phyloP scores from a whole-genome alignment of 768 basidiomycete genomes.

The Tricholoma saponaceum region DNA sequence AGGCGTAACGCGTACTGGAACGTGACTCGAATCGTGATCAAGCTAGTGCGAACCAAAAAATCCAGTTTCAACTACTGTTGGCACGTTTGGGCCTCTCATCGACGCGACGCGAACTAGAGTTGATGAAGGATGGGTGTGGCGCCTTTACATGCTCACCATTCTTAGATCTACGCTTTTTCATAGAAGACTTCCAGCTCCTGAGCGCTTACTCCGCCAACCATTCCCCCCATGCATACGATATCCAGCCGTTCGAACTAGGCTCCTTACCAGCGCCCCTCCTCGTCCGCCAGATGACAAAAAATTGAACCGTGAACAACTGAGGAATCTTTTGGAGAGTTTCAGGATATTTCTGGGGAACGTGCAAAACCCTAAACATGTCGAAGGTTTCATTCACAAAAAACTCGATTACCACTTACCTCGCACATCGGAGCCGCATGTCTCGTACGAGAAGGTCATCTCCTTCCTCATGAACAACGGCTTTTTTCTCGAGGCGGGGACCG shows the following conservation, averaged over 20 bases:
- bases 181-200: not conserved
- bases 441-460: constrained; percentile 23
- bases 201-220: not conserved
- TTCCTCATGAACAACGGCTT: constrained; percentile 35
- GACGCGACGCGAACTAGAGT: not conserved
- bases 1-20: too few relatives aligned
- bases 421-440: constrained; percentile 1
- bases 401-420: constrained; percentile 1
- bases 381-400: constrained; percentile 2
- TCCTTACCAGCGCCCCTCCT: not conserved
- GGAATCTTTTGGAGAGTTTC: not conserved
- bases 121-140: not conserved
- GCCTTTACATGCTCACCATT: not conserved
- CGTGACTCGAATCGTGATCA: too few relatives aligned
- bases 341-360: not conserved
- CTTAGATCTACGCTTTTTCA: not conserved
- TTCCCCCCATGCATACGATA: not conserved
- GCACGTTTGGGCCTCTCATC: too few relatives aligned
- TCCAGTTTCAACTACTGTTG: too few relatives aligned
- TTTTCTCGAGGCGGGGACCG: constrained; percentile 32
- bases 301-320: not conserved
- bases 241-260: not conserved
- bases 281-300: not conserved
- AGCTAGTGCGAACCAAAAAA: too few relatives aligned
- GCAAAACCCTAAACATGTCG: not conserved